Evolutionary conservation across 164 flowering plant species (phyloP).

Genomic region (Hamamelis virginiana): DNA sequence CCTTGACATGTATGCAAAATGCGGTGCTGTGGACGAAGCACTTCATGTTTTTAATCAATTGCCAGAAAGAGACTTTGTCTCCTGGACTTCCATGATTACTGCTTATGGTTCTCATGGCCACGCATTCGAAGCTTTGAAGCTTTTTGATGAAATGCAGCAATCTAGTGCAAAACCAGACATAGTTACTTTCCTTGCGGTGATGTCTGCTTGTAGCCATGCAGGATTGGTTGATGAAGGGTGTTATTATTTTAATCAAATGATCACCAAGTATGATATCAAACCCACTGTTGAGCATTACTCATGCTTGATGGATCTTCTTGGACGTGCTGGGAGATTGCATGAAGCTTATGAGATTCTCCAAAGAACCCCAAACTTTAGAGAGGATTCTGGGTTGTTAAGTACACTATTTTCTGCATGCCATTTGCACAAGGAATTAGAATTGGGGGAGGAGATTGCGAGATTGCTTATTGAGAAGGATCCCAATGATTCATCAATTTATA

Average conservation of each 20-base stretch:
- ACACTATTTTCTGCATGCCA: constrained; percentile 64
- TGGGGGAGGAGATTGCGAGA: constrained; percentile 55
- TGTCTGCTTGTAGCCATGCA: constrained; percentile 75
- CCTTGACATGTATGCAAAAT: constrained; percentile 81
- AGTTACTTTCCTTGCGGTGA: constrained; percentile 61
- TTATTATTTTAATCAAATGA: constrained; percentile 53
- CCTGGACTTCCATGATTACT: constrained; percentile 86
- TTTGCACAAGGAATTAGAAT: constrained; percentile 40
- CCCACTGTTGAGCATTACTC: constrained; percentile 63
- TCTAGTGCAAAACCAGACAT: constrained; percentile 44
- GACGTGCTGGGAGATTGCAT: constrained; percentile 63
- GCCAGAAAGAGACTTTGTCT: constrained; percentile 50
- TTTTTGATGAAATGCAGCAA: constrained; percentile 52
- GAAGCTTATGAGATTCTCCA: constrained; percentile 61
- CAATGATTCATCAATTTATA: constrained; percentile 48
- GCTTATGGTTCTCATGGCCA: constrained; percentile 78
- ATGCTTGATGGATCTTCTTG: constrained; percentile 68
- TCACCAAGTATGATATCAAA: constrained; percentile 30
- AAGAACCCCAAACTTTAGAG: constrained; percentile 24
- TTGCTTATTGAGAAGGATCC: constrained; percentile 53
- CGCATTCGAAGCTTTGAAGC: constrained; percentile 52
- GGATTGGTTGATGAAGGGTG: constrained; percentile 69
- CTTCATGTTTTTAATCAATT: constrained; percentile 39
- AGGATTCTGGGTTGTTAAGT: constrained; percentile 48
- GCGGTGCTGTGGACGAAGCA: constrained; percentile 73